Evolutionary conservation across 2,329 filamentous ascomycete species (phyloP).

Genomic region (Cephalotrichum gorgonifer): DNA sequence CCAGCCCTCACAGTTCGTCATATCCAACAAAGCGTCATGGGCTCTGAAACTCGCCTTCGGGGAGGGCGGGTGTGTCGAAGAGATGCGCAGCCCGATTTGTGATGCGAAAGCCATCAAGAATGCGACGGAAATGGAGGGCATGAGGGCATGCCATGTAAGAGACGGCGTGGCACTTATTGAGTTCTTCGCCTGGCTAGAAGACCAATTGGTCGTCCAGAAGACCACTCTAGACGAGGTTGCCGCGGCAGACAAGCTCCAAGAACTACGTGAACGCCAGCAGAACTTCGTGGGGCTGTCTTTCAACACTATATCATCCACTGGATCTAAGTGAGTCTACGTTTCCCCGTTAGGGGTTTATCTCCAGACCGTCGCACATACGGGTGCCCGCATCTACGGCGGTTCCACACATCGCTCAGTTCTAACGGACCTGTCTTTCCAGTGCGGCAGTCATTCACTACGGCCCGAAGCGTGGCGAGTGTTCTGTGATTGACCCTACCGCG

Average conservation of each 20-base stretch:
- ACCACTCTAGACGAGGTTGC: conserved; percentile 74
- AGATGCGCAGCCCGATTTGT: conserved; percentile 74
- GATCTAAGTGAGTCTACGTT: conserved; percentile 48
- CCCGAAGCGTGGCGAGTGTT: conserved; percentile 72
- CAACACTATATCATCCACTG: conserved; percentile 90
- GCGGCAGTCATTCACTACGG: conserved; percentile 95
- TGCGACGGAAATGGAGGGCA: conserved; percentile 75
- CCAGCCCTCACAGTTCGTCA: conserved; percentile 56
- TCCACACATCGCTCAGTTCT: conserved; percentile 7
- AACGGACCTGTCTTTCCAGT: conserved; percentile 35
- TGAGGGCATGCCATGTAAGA: conserved; percentile 87
- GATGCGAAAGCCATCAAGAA: conserved; percentile 96
- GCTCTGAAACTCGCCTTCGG: conserved; percentile 79
- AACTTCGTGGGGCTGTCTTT: conserved; percentile 88
- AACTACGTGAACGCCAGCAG: conserved; percentile 55
- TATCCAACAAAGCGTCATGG: conserved; percentile 89
- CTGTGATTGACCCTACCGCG: conserved; percentile 70
- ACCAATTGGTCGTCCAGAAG: conserved; percentile 69
- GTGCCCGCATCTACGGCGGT: neutral
- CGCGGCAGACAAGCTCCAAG: conserved; percentile 84
- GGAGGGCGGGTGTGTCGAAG: conserved; percentile 75
- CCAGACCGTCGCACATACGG: neutral
- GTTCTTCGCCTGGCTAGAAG: conserved; percentile 94
- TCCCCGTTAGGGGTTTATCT: neutral
- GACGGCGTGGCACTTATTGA: conserved; percentile 85